phyloP scores from a whole-genome alignment of 352 stramenopile genomes.

The Thalassiosira livingstoniorum region DNA sequence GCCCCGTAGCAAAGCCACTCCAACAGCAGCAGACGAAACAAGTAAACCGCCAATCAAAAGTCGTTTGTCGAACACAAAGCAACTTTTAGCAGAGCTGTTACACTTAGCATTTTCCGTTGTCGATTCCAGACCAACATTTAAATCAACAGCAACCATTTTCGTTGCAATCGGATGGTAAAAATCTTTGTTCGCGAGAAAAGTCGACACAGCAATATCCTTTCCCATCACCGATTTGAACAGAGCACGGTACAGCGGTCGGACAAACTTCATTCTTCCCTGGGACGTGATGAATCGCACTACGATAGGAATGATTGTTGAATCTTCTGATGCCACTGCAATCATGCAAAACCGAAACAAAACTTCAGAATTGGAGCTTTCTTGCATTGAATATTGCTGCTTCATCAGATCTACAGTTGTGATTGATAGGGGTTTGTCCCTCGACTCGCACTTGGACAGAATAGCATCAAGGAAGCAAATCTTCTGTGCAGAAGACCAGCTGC shows the following conservation, averaged over 20 bases:
- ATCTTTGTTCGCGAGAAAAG: slow-evolving; percentile 82
- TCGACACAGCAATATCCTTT: slow-evolving; percentile 72
- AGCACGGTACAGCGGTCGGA: slow-evolving; percentile 87
- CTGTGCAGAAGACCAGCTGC: slow-evolving; percentile 81
- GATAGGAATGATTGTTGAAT: slow-evolving; percentile 74
- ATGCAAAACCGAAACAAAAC: slow-evolving; percentile 88
- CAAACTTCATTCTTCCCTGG: slow-evolving; percentile 92
- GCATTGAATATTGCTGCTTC: slow-evolving; percentile 84
- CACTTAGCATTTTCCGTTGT: slow-evolving; percentile 11
- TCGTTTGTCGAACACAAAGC: slow-evolving; percentile 4
- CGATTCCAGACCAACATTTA: slow-evolving; percentile 31
- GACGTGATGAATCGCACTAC: slow-evolving; percentile 87
- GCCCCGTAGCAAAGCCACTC: slow-evolving; percentile 14
- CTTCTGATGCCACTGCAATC: slow-evolving; percentile 83
- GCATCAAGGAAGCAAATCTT: slow-evolving; percentile 86
- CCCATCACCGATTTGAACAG: slow-evolving; percentile 79
- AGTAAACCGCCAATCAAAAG: slow-evolving; percentile 24
- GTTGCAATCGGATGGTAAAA: slow-evolving; percentile 90
- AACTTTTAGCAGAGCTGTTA: not conserved
- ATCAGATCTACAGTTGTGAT: slow-evolving; percentile 79
- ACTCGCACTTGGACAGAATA: slow-evolving; percentile 59
- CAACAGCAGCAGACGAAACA: slow-evolving; percentile 11
- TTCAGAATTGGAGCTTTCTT: slow-evolving; percentile 86
- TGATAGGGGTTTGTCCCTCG: slow-evolving; percentile 62
- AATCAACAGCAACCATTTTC: slow-evolving; percentile 87